These are phyloP conservation scores for Ganoderma lucidum DNA, from an alignment of 1,284 basidiomycete genomes.

Conservation along the genomic window DNA sequence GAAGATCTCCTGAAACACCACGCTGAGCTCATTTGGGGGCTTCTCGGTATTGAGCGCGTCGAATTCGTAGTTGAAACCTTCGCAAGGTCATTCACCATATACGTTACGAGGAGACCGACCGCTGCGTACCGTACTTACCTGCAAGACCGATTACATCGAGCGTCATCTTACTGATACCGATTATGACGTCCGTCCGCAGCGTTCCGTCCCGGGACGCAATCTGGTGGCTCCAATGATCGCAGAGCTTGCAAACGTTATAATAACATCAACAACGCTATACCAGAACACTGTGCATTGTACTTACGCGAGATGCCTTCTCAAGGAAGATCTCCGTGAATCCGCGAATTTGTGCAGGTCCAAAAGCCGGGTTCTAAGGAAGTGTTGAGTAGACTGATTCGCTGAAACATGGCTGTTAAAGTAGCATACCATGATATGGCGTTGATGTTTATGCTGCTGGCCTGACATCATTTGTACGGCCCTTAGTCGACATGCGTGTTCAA, in stretches of 20 bases:
- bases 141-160: conserved; percentile 60
- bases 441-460: conserved; percentile 10
- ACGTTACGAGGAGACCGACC: too few species aligned
- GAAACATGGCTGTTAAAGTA: too few species aligned
- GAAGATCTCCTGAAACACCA: conserved; percentile 45
- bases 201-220: conserved; percentile 16
- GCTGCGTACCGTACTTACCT: conserved; percentile 31
- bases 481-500: not conserved
- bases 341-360: conserved; percentile 60
- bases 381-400: not conserved
- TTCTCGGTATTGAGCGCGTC: conserved; percentile 26
- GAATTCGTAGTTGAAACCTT: conserved; percentile 60
- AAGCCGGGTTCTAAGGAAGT: conserved; percentile 58
- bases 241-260: conserved; percentile 32
- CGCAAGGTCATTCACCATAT: not conserved
- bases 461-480: not conserved
- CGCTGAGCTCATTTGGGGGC: conserved; percentile 47
- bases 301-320: conserved; percentile 57
- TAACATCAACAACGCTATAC: not conserved
- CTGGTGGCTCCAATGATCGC: conserved; percentile 36
- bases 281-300: not conserved
- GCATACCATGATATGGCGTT: conserved; percentile 2
- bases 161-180: conserved; percentile 51
- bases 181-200: conserved; percentile 46
- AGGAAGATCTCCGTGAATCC: conserved; percentile 64